Evolutionary conservation across 2,329 filamentous ascomycete species (phyloP).

Genomic region (Claviceps sp.): DNA sequence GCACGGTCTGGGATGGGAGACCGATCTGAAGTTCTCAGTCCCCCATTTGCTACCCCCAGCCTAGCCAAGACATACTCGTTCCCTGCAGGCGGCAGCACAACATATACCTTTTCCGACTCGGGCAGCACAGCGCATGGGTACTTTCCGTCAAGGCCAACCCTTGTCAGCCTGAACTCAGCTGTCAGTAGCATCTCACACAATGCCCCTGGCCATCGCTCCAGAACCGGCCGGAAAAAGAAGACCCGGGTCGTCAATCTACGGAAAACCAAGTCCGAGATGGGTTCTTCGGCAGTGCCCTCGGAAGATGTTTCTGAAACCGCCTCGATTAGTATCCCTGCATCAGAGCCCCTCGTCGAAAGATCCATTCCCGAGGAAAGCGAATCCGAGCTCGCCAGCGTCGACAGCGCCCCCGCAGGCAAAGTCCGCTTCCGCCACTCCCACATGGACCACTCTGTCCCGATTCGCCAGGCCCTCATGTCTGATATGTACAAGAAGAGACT

Average conservation of each 20-base stretch:
- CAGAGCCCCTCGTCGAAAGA: constrained; percentile 43
- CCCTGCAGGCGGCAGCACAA: constrained; percentile 41
- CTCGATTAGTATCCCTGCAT: constrained; percentile 45
- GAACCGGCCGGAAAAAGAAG: constrained; percentile 64
- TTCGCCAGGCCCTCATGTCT: constrained; percentile 13
- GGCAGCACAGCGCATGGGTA: constrained; percentile 51
- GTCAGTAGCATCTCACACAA: constrained; percentile 51
- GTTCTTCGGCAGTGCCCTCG: constrained; percentile 35
- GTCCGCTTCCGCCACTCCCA: constrained; percentile 25
- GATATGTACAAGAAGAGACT: constrained; percentile 12
- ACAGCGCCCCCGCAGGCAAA: constrained; percentile 20
- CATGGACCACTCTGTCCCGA: constrained; percentile 8
- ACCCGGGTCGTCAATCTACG: constrained; percentile 70
- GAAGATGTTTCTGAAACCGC: constrained; percentile 37
- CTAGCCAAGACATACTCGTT: constrained; percentile 53
- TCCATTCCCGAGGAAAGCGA: constrained; percentile 48
- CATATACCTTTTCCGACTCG: constrained; percentile 62
- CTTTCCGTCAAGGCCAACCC: constrained; percentile 53
- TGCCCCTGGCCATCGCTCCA: constrained; percentile 44
- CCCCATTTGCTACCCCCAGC: constrained; percentile 34
- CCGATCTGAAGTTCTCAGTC: constrained; percentile 44
- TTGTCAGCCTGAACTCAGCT: constrained; percentile 48
- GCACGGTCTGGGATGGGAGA: constrained; percentile 79
- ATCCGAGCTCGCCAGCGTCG: constrained; percentile 25
- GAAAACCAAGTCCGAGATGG: constrained; percentile 42